A percentile compares a stretch with the other conserved stretches of the same genome.
Conservation (phyloP, 805 yeast genomes). For the Teunomyces gatunensis region DNA sequence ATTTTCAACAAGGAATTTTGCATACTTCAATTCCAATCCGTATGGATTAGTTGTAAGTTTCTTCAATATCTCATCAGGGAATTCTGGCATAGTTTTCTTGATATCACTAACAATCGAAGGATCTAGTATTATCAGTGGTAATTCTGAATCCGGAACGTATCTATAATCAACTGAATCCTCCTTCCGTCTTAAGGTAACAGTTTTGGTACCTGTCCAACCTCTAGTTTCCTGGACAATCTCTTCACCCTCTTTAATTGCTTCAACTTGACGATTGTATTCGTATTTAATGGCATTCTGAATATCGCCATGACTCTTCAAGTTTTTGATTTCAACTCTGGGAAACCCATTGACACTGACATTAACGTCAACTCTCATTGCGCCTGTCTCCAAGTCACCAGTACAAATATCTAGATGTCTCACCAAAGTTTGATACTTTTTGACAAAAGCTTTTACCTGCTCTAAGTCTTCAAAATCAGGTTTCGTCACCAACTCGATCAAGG, state of each 20-base stretch:
- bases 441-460: constrained; percentile 70
- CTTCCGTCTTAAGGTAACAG: constrained; percentile 68
- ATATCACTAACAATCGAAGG: constrained; percentile 42
- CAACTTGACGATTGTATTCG: constrained; percentile 72
- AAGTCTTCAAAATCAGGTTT: constrained; percentile 75
- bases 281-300: constrained; percentile 69
- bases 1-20: constrained; percentile 60
- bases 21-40: constrained; percentile 66
- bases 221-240: constrained; percentile 62
- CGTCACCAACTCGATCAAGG: constrained; percentile 88
- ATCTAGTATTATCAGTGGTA: constrained; percentile 57
- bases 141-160: constrained; percentile 92
- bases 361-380: constrained; percentile 94
- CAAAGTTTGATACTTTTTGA: constrained; percentile 74
- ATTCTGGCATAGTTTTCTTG: constrained; percentile 44
- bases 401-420: constrained; percentile 70
- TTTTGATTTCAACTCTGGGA: constrained; percentile 83
- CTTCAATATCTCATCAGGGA: constrained; percentile 60
- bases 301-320: constrained; percentile 80
- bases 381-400: constrained; percentile 88
- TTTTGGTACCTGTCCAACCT: constrained; percentile 83
- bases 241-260: constrained; percentile 36
- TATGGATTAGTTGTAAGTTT: constrained; percentile 50
- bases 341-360: constrained; percentile 78
- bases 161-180: constrained; percentile 85